Base-by-base conservation (phyloP, 148 eudicot genomes). In the Hydrangea macrophylla region DNA sequence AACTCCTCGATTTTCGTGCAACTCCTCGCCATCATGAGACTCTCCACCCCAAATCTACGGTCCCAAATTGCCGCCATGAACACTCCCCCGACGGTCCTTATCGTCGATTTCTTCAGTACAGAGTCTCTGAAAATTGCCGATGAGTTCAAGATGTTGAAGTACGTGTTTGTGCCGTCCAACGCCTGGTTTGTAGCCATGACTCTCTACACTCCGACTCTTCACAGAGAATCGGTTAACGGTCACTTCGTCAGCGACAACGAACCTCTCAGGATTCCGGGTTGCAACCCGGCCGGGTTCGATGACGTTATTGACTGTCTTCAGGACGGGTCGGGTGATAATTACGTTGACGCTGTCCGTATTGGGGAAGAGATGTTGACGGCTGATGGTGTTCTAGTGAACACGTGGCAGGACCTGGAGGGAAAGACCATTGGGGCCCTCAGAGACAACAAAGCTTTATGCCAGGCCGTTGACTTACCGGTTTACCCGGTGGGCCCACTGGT, bases 261-360 rank as follows among this genome's bases (percentile, higher is more conserved):
- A 53, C 59, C 30, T 26, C 31, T 78, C 15, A 31, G 23, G 9
- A 58, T 78, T 23, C 74, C 81, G 10, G 81, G 81, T 40, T 69
- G 77, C 58, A 54, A 54, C 28, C 7, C 26, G 0, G 58, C 24
- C 28, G 28, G 58, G 28, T 24, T 24, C 28, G 58, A 23, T 7
- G 58, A 54, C 58, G 17, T 7, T 3, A 1, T 54, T 54, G 26
- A 6, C 6, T 27, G 58, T 23, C 26, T 30, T n/a, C n/a, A n/a
- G 27, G 28, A 54, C 5, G 11, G 23, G 11, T 22, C 27, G 24
- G 30, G 2, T 22, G 58, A n/a, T n/a, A n/a, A n/a, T n/a, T 54
- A 1, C 10, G 10, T 7, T 24, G 55, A 17, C 1, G 18, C 1
- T 8, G 23, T n/a, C 4, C 55, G 55, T 2, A 17, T 51, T 3